A percentile compares a stretch with the other conserved stretches of the same genome.
Evolutionary conservation across 169 alveolate species (phyloP).

Genomic region (Blepharisma undulans): DNA sequence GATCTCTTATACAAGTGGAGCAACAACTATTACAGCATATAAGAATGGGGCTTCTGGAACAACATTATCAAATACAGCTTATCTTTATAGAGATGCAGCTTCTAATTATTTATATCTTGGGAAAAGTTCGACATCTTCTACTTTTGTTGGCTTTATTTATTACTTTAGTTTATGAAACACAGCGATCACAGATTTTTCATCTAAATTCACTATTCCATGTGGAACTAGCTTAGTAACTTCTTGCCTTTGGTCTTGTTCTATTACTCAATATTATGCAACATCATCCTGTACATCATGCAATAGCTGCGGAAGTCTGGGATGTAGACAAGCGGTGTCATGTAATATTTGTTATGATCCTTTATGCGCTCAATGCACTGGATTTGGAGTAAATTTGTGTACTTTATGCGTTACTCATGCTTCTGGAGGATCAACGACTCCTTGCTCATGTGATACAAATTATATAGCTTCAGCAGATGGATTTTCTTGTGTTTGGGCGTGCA

Average conservation of each 20-base stretch:
- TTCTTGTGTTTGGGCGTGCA: too few relatives aligned
- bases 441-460: background rate
- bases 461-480: too few relatives aligned
- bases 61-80: background rate
- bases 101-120: background rate
- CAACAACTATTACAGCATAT: background rate
- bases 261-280: background rate
- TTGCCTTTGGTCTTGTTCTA: background rate
- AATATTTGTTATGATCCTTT: background rate
- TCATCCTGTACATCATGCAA: background rate
- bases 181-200: background rate
- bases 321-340: background rate
- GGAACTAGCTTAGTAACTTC: background rate
- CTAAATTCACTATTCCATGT: background rate
- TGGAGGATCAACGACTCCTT: background rate
- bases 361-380: background rate
- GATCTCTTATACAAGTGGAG: background rate
- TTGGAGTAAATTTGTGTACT: background rate
- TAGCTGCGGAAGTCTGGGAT: background rate
- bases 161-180: background rate
- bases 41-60: background rate
- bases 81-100: background rate
- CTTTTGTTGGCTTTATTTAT: background rate
- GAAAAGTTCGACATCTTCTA: background rate
- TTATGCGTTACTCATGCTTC: background rate